Percentiles rank a stretch among this genome's conserved stretches.
These are phyloP conservation scores for Ophiocordyceps camponoti-leonardi DNA, from an alignment of 2,329 filamentous ascomycete genomes.

Conservation along the genomic window DNA sequence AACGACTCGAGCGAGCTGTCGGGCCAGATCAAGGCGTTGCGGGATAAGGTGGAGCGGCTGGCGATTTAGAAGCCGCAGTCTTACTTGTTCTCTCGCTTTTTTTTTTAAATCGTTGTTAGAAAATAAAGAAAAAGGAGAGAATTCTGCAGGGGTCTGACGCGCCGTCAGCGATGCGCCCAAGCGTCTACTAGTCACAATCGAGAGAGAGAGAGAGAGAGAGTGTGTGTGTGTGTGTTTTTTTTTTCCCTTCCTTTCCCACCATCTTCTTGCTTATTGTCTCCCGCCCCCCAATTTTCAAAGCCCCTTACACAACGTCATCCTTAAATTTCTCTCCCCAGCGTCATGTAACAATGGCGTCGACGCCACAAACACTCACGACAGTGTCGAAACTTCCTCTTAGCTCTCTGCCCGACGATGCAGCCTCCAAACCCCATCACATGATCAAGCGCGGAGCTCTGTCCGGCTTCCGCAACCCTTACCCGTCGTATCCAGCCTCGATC, in stretches of 20 bases:
- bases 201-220: too few relatives aligned
- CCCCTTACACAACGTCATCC: background rate
- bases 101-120: background rate
- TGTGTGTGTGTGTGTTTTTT: too few relatives aligned
- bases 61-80: slow-evolving; percentile 51
- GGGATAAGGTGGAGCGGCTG: slow-evolving; percentile 89
- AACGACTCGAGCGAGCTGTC: slow-evolving; percentile 82
- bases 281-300: background rate
- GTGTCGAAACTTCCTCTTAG: slow-evolving; percentile 18
- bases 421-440: slow-evolving; percentile 30
- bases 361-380: slow-evolving; percentile 4
- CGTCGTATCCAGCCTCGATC: slow-evolving; percentile 20
- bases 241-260: background rate
- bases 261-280: too few relatives aligned
- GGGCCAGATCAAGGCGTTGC: slow-evolving; percentile 72
- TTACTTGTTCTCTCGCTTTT: too few relatives aligned
- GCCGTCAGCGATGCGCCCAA: too few relatives aligned
- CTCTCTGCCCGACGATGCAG: slow-evolving; percentile 21
- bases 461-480: slow-evolving; percentile 33
- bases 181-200: too few relatives aligned
- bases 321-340: background rate
- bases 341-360: slow-evolving; percentile 3
- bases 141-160: too few relatives aligned
- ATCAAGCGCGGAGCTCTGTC: slow-evolving; percentile 19
- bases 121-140: too few relatives aligned